phyloP scores from a whole-genome alignment of 2,329 filamentous ascomycete species.

The Byssoonygena ceratinophila region DNA sequence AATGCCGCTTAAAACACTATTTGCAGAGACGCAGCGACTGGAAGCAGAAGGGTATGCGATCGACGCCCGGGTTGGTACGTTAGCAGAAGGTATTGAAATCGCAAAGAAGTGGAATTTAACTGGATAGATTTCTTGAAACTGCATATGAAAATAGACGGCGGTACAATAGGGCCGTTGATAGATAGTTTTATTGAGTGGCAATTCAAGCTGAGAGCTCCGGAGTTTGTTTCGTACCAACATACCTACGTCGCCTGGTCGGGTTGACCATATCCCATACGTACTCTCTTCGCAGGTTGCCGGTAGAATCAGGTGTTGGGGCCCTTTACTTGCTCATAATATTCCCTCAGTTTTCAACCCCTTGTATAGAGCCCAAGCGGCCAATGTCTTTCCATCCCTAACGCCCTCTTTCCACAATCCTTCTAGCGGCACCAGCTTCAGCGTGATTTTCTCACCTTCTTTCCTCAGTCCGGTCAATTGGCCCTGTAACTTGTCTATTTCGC shows the following conservation, averaged over 20 bases:
- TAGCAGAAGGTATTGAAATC: slow-evolving; percentile 68
- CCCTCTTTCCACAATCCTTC: slow-evolving; percentile 45
- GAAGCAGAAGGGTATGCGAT: slow-evolving; percentile 65
- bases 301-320: neutral
- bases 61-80: slow-evolving; percentile 64
- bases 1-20: slow-evolving; percentile 53
- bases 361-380: slow-evolving; percentile 48
- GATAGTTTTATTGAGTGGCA: neutral
- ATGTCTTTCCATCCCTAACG: slow-evolving; percentile 45
- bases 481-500: slow-evolving; percentile 41
- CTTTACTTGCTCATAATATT: slow-evolving; percentile 27
- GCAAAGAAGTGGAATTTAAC: slow-evolving; percentile 43
- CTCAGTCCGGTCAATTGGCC: slow-evolving; percentile 46
- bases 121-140: slow-evolving; percentile 9
- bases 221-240: neutral
- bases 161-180: neutral
- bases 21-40: slow-evolving; percentile 54
- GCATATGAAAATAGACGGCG: neutral
- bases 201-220: neutral
- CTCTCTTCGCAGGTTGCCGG: neutral
- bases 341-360: slow-evolving; percentile 41
- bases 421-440: slow-evolving; percentile 45
- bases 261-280: neutral
- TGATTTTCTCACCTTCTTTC: slow-evolving; percentile 50
- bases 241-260: neutral